phyloP scores from a whole-genome alignment of 2,329 filamentous ascomycete genomes.

The Calonectria pauciramosa region DNA sequence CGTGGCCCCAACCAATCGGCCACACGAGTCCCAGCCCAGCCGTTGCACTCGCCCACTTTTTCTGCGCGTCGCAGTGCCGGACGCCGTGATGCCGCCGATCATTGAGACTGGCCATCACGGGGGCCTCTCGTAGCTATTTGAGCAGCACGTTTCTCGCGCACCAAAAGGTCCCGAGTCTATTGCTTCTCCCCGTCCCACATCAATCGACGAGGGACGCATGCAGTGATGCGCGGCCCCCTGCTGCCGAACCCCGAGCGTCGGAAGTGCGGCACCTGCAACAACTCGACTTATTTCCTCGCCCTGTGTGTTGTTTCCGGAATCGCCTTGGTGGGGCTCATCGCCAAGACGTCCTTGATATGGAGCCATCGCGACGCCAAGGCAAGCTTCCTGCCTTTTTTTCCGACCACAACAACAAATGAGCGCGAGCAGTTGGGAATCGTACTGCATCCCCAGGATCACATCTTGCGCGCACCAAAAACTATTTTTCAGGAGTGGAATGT shows the following conservation, averaged over 20 bases:
- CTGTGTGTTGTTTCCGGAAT: background rate
- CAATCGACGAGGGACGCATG: background rate
- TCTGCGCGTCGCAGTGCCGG: background rate
- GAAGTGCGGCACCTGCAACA: background rate
- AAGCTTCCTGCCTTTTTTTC: background rate
- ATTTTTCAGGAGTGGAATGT: conserved; percentile 1
- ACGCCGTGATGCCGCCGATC: background rate
- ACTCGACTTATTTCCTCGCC: background rate
- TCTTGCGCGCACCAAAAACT: background rate
- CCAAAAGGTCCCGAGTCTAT: background rate
- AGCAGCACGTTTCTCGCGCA: background rate
- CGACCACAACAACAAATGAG: background rate
- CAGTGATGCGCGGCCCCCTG: background rate
- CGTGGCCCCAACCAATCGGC: background rate
- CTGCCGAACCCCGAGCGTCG: background rate
- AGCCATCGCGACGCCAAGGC: background rate
- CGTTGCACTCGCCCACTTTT: background rate
- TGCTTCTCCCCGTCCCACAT: background rate
- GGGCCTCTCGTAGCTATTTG: background rate
- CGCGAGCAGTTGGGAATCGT: background rate
- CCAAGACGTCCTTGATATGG: background rate
- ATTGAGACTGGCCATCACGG: background rate
- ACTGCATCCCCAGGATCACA: background rate
- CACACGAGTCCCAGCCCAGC: background rate
- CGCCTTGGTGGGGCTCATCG: background rate